Base-by-base conservation (phyloP, 768 basidiomycete genomes). In the Mycena metata region DNA sequence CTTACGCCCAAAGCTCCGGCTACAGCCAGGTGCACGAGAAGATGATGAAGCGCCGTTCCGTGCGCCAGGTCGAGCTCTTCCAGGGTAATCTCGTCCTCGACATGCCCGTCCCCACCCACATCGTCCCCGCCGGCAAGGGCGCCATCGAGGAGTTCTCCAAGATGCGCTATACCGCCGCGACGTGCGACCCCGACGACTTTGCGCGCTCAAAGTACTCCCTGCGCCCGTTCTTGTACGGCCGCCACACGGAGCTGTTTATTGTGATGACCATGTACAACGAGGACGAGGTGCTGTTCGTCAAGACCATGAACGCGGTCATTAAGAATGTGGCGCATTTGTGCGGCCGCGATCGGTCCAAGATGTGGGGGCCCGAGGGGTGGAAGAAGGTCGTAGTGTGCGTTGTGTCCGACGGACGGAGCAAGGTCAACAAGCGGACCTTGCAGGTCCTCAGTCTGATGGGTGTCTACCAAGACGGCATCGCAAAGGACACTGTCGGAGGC, bases 221-320 rank as follows among this genome's bases (percentile, higher is more conserved):
- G 24, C 84, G 95, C 24, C 95, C 89, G 6, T 96, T 90, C 78
- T 85, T 96, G 1, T 87, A 88, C 73, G 89, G 89, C 63, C 91
- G 96, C 60, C 85, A 90, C 60, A 97, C 96, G 11, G 96, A 97
- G 79, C 85, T 98, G 16, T 96, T 97, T 81, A 94, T 98, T 73
- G 95, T 96, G 46, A 94, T 97, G 90, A 97, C 96, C 49, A 96
- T 97, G 95, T 94, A 94, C 78, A 96, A 96, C 77, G 96, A 98
- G 81, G 94, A 94, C 75, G 92, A 94, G 75, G 82, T 90, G 11
- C 82, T 94, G 30, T 95, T 94, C 77, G 83, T 83, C 75, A 87
- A 85, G 75, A 96, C 94, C 13, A 94, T 96, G 92, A 94, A 95
- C 72, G 88, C 92, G 62, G 94, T 95, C 54, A 91, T 95, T 81